phyloP scores from a whole-genome alignment of 1,139 yeast genomes.

The Tardiomyces blankii region DNA sequence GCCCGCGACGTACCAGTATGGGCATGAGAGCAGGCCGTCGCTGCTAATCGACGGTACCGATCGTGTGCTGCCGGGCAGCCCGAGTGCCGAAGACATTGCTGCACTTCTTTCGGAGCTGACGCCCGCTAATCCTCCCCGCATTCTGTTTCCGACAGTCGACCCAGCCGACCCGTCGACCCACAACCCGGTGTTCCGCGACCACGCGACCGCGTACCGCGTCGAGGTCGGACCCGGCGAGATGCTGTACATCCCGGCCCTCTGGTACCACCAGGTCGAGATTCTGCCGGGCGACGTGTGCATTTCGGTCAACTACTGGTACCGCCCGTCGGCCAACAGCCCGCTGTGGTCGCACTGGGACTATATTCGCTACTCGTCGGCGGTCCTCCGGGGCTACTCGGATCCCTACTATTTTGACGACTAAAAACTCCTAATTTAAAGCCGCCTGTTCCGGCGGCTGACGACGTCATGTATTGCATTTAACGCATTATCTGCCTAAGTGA shows the following conservation, averaged over 20 bases:
- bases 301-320: constrained; percentile 31
- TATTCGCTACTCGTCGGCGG: constrained; percentile 16
- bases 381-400: constrained; percentile 19
- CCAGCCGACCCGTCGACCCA: constrained; percentile 15
- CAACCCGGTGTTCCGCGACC: constrained; percentile 9
- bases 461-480: too few relatives aligned
- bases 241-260: constrained; percentile 29
- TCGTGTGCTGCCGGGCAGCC: constrained; percentile 7
- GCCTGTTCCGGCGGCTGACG: background rate
- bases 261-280: constrained; percentile 31
- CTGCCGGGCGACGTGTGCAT: constrained; percentile 18
- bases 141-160: constrained; percentile 25
- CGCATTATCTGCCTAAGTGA: background rate
- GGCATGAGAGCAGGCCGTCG: constrained; percentile 4
- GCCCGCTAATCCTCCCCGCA: background rate
- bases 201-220: constrained; percentile 19
- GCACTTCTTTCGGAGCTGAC: background rate
- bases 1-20: constrained; percentile 18
- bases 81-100: background rate
- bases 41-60: constrained; percentile 2
- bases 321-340: constrained; percentile 16
- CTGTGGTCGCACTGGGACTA: constrained; percentile 26
- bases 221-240: constrained; percentile 27
- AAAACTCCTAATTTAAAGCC: background rate
- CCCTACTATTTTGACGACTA: constrained; percentile 14